Conservation (phyloP, 1,139 yeast species). For the Lipomyces yarrowii region DNA sequence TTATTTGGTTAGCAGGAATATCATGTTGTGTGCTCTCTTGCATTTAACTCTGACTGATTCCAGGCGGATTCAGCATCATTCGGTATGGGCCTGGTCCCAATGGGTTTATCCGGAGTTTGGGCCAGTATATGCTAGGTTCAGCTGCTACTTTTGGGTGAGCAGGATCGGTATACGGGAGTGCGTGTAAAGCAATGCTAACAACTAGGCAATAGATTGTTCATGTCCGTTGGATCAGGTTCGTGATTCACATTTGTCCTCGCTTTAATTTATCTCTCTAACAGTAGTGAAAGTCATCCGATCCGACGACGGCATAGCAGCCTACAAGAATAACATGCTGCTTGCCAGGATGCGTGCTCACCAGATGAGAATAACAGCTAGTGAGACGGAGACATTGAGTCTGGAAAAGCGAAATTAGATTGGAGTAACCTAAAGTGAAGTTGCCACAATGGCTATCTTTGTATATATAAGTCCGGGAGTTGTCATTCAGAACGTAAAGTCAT, state of each 20-base stretch:
- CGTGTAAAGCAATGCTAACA: background rate
- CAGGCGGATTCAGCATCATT: constrained; percentile 74
- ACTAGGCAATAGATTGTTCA: constrained; percentile 56
- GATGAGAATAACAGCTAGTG: background rate
- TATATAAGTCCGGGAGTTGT: background rate
- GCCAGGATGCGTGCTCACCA: constrained; percentile 2
- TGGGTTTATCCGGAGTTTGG: constrained; percentile 94
- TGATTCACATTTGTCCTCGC: background rate
- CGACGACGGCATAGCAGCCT: constrained; percentile 44
- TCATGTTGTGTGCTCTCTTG: background rate
- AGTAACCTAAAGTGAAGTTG: background rate
- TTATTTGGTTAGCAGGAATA: constrained; percentile 62
- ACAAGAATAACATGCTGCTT: constrained; percentile 2
- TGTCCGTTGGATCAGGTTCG: constrained; percentile 74
- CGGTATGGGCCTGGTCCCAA: constrained; percentile 98
- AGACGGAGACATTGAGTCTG: background rate
- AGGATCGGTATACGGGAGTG: background rate
- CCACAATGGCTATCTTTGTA: background rate
- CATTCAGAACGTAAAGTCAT: background rate
- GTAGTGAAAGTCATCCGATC: constrained; percentile 71
- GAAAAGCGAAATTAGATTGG: background rate
- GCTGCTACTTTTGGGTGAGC: constrained; percentile 86
- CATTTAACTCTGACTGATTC: background rate
- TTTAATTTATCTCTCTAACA: background rate
- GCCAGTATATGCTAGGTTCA: constrained; percentile 94